Percentiles rank a stretch among this genome's conserved stretches.
Conservation (phyloP, 2,329 filamentous ascomycete species). For the Pyricularia sp. region DNA sequence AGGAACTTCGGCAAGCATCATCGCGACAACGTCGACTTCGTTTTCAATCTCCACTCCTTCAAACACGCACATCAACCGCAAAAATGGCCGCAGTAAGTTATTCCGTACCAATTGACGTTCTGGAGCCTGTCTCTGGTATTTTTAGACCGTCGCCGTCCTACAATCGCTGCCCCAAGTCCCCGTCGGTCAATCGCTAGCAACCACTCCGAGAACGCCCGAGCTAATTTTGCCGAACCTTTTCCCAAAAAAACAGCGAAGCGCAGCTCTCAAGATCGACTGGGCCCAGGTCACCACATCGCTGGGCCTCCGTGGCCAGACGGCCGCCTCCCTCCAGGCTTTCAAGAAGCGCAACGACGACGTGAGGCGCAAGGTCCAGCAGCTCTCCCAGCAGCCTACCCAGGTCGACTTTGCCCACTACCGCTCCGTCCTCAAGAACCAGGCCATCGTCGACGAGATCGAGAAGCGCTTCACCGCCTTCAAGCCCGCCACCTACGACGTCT, state of each 20-base stretch:
- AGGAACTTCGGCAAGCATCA: conserved; percentile 1
- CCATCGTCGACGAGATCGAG: conserved; percentile 94
- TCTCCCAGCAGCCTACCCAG: conserved; percentile 73
- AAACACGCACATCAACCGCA: conserved; percentile 36
- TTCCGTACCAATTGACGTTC: conserved; percentile 12
- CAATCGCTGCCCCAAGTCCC: neutral
- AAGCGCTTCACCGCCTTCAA: conserved; percentile 88
- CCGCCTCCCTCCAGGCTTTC: conserved; percentile 84
- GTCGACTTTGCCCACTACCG: conserved; percentile 96
- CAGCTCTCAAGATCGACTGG: conserved; percentile 99
- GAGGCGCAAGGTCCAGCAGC: conserved; percentile 80
- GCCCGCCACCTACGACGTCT: conserved; percentile 86
- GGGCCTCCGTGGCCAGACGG: conserved; percentile 92
- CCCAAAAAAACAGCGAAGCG: conserved; percentile 62
- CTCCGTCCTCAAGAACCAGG: conserved; percentile 86
- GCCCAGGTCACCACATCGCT: conserved; percentile 88
- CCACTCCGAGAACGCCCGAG: conserved; percentile 22
- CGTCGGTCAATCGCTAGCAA: neutral
- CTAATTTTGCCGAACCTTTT: conserved; percentile 38
- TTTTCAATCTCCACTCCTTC: conserved; percentile 37
- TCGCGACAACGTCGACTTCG: conserved; percentile 16
- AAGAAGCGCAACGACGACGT: conserved; percentile 99
- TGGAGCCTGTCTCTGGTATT: neutral
- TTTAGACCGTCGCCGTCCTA: neutral
- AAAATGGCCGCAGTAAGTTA: conserved; percentile 63